Evolutionary conservation across 768 basidiomycete species (phyloP).

Genomic region (Lactarius hatsudake): DNA sequence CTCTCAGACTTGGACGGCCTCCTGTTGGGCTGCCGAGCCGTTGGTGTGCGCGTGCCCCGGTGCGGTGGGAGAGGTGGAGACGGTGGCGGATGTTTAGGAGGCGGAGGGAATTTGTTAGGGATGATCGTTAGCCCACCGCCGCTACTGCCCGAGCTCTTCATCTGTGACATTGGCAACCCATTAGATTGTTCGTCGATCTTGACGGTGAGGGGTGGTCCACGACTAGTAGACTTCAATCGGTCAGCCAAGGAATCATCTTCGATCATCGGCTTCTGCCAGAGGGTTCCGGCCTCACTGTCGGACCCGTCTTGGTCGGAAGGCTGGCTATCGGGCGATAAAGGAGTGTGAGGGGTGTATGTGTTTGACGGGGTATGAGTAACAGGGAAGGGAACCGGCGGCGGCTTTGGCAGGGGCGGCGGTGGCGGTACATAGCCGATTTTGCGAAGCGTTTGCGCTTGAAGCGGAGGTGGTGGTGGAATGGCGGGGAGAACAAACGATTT

Average conservation of each 20-base stretch:
- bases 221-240: constrained; percentile 12
- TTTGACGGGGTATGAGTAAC: constrained; percentile 6
- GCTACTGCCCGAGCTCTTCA: constrained; percentile 26
- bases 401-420: constrained; percentile 24
- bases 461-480: constrained; percentile 25
- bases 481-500: constrained; percentile 24
- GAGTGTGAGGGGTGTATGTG: constrained; percentile 16
- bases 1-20: constrained; percentile 39
- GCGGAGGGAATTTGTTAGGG: constrained; percentile 30
- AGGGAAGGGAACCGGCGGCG: constrained; percentile 17
- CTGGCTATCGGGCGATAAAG: constrained; percentile 21
- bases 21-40: constrained; percentile 25
- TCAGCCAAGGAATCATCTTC: constrained; percentile 20
- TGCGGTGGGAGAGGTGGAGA: constrained; percentile 27
- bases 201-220: constrained; percentile 28
- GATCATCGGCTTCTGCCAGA: constrained; percentile 45
- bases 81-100: constrained; percentile 30
- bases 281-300: constrained; percentile 47
- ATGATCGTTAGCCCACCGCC: constrained; percentile 39
- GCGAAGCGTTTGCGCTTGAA: constrained; percentile 14
- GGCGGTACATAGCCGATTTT: constrained; percentile 26
- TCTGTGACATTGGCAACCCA: constrained; percentile 30
- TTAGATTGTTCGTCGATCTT: constrained; percentile 29
- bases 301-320: constrained; percentile 43
- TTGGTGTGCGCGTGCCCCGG: constrained; percentile 30